These are phyloP conservation scores for Prunus davidiana DNA, from an alignment of 306 rosid genomes.

Conservation along the genomic window DNA sequence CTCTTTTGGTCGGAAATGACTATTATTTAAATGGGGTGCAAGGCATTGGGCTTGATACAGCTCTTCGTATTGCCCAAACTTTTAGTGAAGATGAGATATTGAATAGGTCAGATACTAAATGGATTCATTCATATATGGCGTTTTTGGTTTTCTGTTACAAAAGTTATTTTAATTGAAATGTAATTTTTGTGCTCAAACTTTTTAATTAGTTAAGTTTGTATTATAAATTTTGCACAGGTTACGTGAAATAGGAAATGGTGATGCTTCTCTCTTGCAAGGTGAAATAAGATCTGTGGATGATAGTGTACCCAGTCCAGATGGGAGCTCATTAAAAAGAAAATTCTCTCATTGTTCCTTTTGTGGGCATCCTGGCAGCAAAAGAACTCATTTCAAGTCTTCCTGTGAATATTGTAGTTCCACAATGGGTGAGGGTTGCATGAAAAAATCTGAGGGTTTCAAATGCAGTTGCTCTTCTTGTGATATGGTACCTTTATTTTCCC, in stretches of 20 bases:
- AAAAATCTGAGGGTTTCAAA: slow-evolving; percentile 67
- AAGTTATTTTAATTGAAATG: neutral
- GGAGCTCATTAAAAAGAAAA: slow-evolving; percentile 43
- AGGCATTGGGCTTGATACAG: slow-evolving; percentile 81
- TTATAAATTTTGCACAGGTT: slow-evolving; percentile 51
- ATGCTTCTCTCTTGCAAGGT: slow-evolving; percentile 34
- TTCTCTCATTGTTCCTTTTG: slow-evolving; percentile 80
- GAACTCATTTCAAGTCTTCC: slow-evolving; percentile 52
- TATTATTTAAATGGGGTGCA: slow-evolving; percentile 71
- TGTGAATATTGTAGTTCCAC: slow-evolving; percentile 53
- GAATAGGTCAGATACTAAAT: slow-evolving; percentile 44
- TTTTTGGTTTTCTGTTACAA: neutral
- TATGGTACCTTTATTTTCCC: slow-evolving; percentile 37
- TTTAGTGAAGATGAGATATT: slow-evolving; percentile 73
- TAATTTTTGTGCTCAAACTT: neutral
- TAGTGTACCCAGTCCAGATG: slow-evolving; percentile 30
- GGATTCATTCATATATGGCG: neutral
- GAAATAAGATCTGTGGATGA: slow-evolving; percentile 31
- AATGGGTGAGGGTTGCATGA: slow-evolving; percentile 55
- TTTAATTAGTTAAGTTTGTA: slow-evolving; percentile 1
- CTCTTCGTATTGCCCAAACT: slow-evolving; percentile 66
- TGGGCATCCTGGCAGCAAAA: slow-evolving; percentile 90
- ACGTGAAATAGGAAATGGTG: slow-evolving; percentile 62
- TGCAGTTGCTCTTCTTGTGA: slow-evolving; percentile 74
- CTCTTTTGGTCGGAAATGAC: slow-evolving; percentile 93